These are phyloP conservation scores for Coemansia pectinata DNA, from an alignment of 192 early-diverging fungal genomes.

Conservation along the genomic window DNA sequence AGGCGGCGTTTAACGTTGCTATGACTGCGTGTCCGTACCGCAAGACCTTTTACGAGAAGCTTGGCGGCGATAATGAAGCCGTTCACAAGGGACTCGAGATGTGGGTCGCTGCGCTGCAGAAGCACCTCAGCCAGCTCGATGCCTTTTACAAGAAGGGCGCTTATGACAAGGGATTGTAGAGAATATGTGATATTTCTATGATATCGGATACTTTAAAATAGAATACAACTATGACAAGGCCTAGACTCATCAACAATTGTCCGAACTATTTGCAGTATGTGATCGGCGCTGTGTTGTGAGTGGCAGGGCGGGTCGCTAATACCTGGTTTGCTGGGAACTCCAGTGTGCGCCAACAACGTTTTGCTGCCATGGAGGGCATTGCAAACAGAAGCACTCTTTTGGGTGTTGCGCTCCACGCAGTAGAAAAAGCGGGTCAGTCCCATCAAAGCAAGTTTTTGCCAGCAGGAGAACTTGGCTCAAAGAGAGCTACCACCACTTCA, in stretches of 20 bases:
- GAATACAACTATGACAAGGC: neutral
- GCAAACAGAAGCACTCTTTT: neutral
- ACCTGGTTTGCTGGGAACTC: neutral
- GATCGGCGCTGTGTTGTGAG: neutral
- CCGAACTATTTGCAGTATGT: neutral
- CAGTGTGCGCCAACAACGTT: neutral
- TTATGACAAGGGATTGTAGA: slow-evolving; percentile 55
- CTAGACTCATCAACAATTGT: neutral
- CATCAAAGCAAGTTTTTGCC: neutral
- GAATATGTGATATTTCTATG: neutral
- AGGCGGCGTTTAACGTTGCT: slow-evolving; percentile 65
- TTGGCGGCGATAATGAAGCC: slow-evolving; percentile 65
- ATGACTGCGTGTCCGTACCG: slow-evolving; percentile 94
- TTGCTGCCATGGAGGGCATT: neutral
- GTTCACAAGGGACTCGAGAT: slow-evolving; percentile 60
- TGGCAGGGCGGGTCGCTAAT: neutral
- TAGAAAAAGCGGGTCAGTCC: neutral
- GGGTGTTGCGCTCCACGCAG: neutral
- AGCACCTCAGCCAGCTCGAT: slow-evolving; percentile 65
- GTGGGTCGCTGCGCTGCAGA: slow-evolving; percentile 79
- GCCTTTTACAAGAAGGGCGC: slow-evolving; percentile 56
- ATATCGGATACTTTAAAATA: neutral
- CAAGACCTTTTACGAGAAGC: slow-evolving; percentile 82
- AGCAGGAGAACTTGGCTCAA: neutral
- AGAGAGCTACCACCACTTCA: neutral